phyloP scores from a whole-genome alignment of 140 eudicot species.

The Cichorium intybus region DNA sequence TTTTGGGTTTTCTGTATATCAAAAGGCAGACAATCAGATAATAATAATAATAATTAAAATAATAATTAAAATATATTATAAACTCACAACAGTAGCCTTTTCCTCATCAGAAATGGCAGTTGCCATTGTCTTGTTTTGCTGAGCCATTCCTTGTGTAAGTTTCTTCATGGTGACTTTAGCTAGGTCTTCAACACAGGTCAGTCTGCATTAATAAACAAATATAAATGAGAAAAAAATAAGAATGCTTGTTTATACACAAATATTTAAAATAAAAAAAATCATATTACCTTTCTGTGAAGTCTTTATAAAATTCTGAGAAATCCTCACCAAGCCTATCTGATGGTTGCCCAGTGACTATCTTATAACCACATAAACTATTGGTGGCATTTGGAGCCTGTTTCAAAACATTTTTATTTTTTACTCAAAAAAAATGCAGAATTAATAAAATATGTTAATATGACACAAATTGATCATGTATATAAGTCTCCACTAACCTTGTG shows the following conservation, averaged over 20 bases:
- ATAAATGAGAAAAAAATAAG: no score
- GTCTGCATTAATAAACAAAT: constrained; percentile 38
- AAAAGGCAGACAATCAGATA: neutral
- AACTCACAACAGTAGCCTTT: constrained; percentile 69
- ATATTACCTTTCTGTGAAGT: constrained; percentile 77
- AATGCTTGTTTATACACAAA: no score
- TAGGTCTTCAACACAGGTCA: constrained; percentile 81
- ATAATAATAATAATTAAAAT: neutral
- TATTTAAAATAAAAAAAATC: neutral
- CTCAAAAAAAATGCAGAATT: neutral
- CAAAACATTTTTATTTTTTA: neutral
- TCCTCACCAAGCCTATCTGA: constrained; percentile 98
- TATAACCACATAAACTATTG: constrained; percentile 90
- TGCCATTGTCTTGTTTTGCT: constrained; percentile 64
- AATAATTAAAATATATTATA: neutral
- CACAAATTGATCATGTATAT: no score
- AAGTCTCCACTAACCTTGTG: constrained; percentile 49
- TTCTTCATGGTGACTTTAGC: constrained; percentile 76
- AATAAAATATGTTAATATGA: no score
- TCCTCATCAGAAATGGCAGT: constrained; percentile 75
- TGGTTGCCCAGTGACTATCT: constrained; percentile 95
- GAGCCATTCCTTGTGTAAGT: constrained; percentile 86
- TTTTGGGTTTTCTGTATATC: constrained; percentile 72
- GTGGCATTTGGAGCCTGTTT: constrained; percentile 95
- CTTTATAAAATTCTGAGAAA: constrained; percentile 76